Percentiles rank a stretch among this genome's conserved stretches.
phyloP scores from a whole-genome alignment of 192 early-diverging fungal genomes.

The Umbelopsis sp. region DNA sequence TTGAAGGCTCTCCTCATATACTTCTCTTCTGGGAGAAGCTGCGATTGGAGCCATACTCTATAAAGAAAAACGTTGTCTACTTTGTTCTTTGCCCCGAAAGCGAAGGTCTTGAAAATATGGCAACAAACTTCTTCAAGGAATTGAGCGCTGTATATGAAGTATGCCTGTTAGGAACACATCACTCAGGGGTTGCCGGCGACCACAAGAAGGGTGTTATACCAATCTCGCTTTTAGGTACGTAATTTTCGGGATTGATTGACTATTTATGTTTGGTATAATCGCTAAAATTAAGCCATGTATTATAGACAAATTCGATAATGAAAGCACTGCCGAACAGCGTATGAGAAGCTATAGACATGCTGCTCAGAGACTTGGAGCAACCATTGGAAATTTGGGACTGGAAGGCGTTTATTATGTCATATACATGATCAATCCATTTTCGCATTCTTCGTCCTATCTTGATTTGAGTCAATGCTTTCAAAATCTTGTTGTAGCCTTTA shows the following conservation, averaged over 20 bases:
- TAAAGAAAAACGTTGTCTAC: slow-evolving; percentile 53
- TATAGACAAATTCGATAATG: slow-evolving; percentile 33
- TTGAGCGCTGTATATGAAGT: slow-evolving; percentile 51
- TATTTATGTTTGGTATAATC: background rate
- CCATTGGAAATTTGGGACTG: slow-evolving; percentile 38
- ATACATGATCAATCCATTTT: slow-evolving; percentile 55
- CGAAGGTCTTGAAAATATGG: slow-evolving; percentile 37
- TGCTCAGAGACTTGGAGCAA: slow-evolving; percentile 47
- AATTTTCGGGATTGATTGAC: background rate
- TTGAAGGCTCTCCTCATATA: slow-evolving; percentile 54
- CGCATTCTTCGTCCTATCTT: slow-evolving; percentile 47
- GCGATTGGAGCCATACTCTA: slow-evolving; percentile 55
- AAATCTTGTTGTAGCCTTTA: slow-evolving; percentile 46
- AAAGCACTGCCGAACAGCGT: slow-evolving; percentile 43
- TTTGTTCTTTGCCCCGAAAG: slow-evolving; percentile 56
- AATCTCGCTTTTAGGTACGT: slow-evolving; percentile 46
- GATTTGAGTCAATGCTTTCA: slow-evolving; percentile 53
- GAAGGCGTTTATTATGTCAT: slow-evolving; percentile 51
- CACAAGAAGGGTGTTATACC: slow-evolving; percentile 50
- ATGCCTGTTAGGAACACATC: slow-evolving; percentile 50
- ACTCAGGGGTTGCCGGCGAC: slow-evolving; percentile 40
- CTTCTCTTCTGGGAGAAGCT: slow-evolving; percentile 61
- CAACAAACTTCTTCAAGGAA: slow-evolving; percentile 46
- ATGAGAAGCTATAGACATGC: slow-evolving; percentile 50
- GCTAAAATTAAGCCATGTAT: background rate